Evolutionary conservation across 768 basidiomycete species (phyloP).

Genomic region (Cubamyces sp.): DNA sequence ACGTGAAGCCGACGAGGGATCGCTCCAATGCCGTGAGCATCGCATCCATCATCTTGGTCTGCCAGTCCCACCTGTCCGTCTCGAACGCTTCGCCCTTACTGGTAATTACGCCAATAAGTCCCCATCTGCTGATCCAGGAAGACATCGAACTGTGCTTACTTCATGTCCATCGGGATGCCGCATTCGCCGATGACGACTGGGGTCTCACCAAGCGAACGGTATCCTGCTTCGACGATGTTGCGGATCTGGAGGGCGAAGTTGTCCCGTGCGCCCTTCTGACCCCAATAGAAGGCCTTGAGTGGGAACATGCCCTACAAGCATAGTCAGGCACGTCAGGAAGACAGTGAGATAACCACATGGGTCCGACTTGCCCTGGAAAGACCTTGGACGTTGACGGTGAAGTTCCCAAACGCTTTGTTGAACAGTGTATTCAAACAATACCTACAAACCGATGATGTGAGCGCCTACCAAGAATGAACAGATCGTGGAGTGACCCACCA

Average conservation of each 20-base stretch:
- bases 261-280: constrained; percentile 75
- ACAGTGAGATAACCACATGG: not conserved
- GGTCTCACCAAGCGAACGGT: constrained; percentile 72
- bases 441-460: constrained; percentile 46
- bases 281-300: constrained; percentile 84
- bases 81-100: constrained; percentile 75
- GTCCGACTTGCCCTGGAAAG: constrained; percentile 68
- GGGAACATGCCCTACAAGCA: constrained; percentile 79
- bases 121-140: not conserved
- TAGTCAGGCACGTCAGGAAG: constrained; percentile 16
- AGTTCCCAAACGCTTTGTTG: constrained; percentile 78
- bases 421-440: constrained; percentile 94
- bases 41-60: constrained; percentile 93
- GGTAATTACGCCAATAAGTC: not conserved
- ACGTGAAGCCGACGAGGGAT: constrained; percentile 85
- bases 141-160: constrained; percentile 53
- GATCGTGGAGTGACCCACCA: constrained; percentile 48
- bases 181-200: constrained; percentile 92
- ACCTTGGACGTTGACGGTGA: constrained; percentile 93
- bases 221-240: constrained; percentile 73
- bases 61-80: constrained; percentile 79
- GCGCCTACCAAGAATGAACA: constrained; percentile 32
- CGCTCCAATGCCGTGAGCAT: constrained; percentile 83
- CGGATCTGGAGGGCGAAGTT: constrained; percentile 85
- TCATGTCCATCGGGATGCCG: constrained; percentile 97